phyloP scores from a whole-genome alignment of 208 protist genomes.

The Wallacemonas sp. region DNA sequence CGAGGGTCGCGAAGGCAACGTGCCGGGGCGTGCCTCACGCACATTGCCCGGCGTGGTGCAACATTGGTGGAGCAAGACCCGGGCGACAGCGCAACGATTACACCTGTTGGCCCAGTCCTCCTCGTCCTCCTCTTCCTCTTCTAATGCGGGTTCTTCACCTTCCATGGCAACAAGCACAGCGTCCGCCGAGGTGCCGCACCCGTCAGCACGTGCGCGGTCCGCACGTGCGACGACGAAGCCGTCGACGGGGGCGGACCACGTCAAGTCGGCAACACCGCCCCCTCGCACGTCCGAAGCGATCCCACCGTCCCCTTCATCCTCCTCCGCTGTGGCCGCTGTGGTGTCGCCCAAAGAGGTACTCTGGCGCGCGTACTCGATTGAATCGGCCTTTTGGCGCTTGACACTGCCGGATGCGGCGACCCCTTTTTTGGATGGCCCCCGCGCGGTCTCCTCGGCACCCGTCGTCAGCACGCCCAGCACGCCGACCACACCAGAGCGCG shows the following conservation, averaged over 20 bases:
- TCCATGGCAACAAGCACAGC: too few relatives aligned
- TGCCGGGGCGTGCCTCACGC: not conserved
- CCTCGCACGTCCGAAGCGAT: too few relatives aligned
- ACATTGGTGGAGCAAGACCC: constrained; percentile 10
- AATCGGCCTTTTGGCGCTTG: constrained; percentile 7
- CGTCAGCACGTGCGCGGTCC: too few relatives aligned
- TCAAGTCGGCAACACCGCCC: too few relatives aligned
- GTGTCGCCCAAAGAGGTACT: not conserved
- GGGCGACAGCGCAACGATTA: not conserved
- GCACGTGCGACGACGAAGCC: too few relatives aligned
- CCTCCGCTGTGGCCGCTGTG: too few relatives aligned
- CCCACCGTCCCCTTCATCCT: too few relatives aligned
- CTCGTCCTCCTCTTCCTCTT: not conserved
- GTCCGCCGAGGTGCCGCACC: too few relatives aligned
- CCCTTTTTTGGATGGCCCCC: not conserved
- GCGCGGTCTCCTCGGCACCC: not conserved
- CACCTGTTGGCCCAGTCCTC: not conserved
- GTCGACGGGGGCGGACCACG: too few relatives aligned
- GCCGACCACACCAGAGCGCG: too few relatives aligned
- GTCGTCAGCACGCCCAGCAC: not conserved
- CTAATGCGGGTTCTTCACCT: too few relatives aligned
- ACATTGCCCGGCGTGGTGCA: constrained; percentile 2
- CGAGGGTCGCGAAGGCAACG: not conserved
- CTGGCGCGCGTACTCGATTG: constrained; percentile 1
- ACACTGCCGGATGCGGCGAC: not conserved